Evolutionary conservation across 148 eudicot genomes (phyloP).

Genomic region (Limonium bicolor): DNA sequence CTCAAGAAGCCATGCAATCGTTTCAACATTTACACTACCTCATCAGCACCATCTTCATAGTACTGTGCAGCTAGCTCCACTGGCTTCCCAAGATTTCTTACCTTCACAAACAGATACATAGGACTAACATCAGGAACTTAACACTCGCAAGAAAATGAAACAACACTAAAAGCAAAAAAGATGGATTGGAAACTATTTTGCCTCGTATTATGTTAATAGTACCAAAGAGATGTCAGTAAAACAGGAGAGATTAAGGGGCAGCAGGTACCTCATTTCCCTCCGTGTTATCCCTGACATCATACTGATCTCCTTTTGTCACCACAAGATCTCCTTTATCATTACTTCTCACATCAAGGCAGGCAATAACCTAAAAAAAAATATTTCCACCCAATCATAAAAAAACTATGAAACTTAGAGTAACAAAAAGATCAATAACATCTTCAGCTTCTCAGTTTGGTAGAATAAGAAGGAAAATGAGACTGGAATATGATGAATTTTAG

Average conservation of each 20-base stretch:
- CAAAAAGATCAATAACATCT: neutral
- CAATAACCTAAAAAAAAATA: slow-evolving; percentile 55
- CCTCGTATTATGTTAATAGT: neutral
- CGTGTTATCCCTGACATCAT: slow-evolving; percentile 87
- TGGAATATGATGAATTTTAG: no score
- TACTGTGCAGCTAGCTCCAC: slow-evolving; percentile 96
- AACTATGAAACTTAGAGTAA: neutral
- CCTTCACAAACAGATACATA: slow-evolving; percentile 23
- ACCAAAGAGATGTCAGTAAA: neutral
- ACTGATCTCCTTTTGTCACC: slow-evolving; percentile 98
- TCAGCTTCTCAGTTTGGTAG: no score
- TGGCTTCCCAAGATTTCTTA: slow-evolving; percentile 97
- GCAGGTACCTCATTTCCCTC: slow-evolving; percentile 63
- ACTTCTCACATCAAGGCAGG: slow-evolving; percentile 96
- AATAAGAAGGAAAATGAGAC: no score
- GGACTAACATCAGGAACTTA: neutral
- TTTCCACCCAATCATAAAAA: neutral
- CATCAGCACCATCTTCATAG: slow-evolving; percentile 96
- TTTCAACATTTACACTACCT: slow-evolving; percentile 46
- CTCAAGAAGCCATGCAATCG: neutral
- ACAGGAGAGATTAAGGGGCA: neutral
- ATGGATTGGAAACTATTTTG: neutral
- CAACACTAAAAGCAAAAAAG: neutral
- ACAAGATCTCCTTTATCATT: slow-evolving; percentile 96
- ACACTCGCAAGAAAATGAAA: neutral